A percentile compares a stretch with the other conserved stretches of the same genome.
phyloP scores from a whole-genome alignment of 306 rosid species.

The Alnus glutinosa region DNA sequence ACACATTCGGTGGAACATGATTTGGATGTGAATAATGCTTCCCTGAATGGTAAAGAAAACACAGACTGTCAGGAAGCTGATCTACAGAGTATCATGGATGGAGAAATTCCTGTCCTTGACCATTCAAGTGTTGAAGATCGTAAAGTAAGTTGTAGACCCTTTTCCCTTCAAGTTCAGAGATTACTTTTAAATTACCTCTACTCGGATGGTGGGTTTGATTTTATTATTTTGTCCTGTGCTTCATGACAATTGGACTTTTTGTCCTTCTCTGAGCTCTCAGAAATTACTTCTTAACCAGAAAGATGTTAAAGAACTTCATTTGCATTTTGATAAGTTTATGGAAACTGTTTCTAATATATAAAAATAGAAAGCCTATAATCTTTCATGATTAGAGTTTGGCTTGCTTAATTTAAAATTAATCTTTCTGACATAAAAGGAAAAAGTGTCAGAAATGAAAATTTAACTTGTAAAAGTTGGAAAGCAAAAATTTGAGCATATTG shows the following conservation, averaged over 20 bases:
- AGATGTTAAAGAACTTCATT: neutral
- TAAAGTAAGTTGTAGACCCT: slow-evolving; percentile 57
- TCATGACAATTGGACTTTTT: neutral
- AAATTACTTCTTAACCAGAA: neutral
- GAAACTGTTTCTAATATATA: neutral
- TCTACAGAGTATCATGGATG: slow-evolving; percentile 34
- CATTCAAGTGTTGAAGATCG: slow-evolving; percentile 47
- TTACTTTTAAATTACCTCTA: neutral
- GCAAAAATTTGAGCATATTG: neutral
- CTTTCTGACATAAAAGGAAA: neutral
- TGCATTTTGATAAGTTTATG: neutral
- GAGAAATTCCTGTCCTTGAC: slow-evolving; percentile 37
- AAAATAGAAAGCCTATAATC: neutral
- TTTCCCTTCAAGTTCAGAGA: slow-evolving; percentile 15
- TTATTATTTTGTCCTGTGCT: neutral
- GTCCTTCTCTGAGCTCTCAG: neutral
- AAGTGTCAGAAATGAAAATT: neutral
- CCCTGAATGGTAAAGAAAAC: slow-evolving; percentile 46
- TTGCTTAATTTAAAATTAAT: neutral
- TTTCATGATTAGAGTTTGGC: no score
- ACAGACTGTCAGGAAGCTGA: slow-evolving; percentile 47
- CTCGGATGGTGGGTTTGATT: neutral
- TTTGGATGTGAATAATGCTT: slow-evolving; percentile 49
- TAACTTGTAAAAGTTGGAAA: neutral
- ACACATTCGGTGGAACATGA: slow-evolving; percentile 36